Evolutionary conservation across 75 land plant species (phyloP).

Genomic region (Chamaecyparis obtusa): DNA sequence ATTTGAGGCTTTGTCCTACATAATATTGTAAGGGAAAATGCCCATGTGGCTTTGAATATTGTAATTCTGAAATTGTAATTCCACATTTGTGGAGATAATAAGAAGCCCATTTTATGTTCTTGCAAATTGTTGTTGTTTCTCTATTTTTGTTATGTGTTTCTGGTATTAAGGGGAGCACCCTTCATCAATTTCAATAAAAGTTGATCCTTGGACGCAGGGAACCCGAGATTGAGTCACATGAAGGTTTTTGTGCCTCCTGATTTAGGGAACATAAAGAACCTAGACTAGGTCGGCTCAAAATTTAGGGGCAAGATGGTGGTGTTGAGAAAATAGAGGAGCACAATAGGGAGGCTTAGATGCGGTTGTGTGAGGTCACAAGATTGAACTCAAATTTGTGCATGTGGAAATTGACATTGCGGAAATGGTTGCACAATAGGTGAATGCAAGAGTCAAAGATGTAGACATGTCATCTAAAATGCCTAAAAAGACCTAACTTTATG

Average conservation of each 20-base stretch:
- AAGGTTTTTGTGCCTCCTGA: background rate
- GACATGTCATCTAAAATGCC: constrained; percentile 64
- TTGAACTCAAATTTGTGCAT: background rate
- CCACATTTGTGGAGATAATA: too few relatives aligned
- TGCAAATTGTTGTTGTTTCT: too few relatives aligned
- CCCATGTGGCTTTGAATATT: too few relatives aligned
- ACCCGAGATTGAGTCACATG: background rate
- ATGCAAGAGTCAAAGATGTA: constrained; percentile 41
- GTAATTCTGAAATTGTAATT: too few relatives aligned
- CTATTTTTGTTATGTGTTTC: too few relatives aligned
- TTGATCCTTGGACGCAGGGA: background rate
- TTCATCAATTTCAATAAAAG: background rate
- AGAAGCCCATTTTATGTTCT: too few relatives aligned
- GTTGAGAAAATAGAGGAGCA: background rate
- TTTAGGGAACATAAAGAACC: background rate
- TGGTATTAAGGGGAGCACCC: too few relatives aligned
- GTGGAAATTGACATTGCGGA: background rate
- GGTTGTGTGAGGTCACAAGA: background rate
- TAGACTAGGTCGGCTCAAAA: background rate
- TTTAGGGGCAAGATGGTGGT: background rate
- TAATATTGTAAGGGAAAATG: too few relatives aligned
- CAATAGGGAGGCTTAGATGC: background rate
- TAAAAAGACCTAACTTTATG: too few relatives aligned
- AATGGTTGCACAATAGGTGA: constrained; percentile 27
- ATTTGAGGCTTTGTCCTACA: too few relatives aligned